Percentiles rank a stretch among this genome's conserved stretches.
Evolutionary conservation across 805 yeast species (phyloP).

Genomic region (Candida odintsovae): DNA sequence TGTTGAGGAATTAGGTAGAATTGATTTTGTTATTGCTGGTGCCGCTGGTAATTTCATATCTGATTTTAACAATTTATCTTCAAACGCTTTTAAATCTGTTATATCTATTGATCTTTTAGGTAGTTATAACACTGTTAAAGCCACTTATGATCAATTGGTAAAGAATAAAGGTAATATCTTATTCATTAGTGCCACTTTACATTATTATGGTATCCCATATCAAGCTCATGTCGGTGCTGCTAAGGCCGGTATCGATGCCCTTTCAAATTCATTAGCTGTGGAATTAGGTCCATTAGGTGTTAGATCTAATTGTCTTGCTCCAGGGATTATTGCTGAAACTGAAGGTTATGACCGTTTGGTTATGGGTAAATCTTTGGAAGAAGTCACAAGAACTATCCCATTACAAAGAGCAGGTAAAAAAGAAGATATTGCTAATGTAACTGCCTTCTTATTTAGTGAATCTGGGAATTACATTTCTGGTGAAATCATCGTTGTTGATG

Average conservation of each 20-base stretch:
- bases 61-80: constrained; percentile 69
- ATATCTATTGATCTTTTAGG: constrained; percentile 84
- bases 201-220: constrained; percentile 82
- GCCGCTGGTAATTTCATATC: constrained; percentile 93
- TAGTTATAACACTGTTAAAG: constrained; percentile 85
- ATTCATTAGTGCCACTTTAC: constrained; percentile 86
- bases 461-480: constrained; percentile 80
- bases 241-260: constrained; percentile 91
- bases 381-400: constrained; percentile 41
- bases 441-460: constrained; percentile 76
- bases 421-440: constrained; percentile 80
- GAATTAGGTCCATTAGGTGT: constrained; percentile 90
- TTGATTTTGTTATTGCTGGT: constrained; percentile 88
- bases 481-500: constrained; percentile 77
- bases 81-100: constrained; percentile 87
- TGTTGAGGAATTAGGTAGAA: constrained; percentile 62
- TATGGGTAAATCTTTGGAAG: constrained; percentile 32
- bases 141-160: constrained; percentile 59
- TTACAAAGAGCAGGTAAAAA: constrained; percentile 64
- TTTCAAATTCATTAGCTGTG: constrained; percentile 77
- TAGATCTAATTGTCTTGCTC: constrained; percentile 80
- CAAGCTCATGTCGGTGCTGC: constrained; percentile 93
- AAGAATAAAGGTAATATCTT: constrained; percentile 65
- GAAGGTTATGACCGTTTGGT: constrained; percentile 76
- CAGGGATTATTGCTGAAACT: constrained; percentile 84